Base-by-base conservation (phyloP, 768 basidiomycete genomes). In the Amyloporia xantha region DNA sequence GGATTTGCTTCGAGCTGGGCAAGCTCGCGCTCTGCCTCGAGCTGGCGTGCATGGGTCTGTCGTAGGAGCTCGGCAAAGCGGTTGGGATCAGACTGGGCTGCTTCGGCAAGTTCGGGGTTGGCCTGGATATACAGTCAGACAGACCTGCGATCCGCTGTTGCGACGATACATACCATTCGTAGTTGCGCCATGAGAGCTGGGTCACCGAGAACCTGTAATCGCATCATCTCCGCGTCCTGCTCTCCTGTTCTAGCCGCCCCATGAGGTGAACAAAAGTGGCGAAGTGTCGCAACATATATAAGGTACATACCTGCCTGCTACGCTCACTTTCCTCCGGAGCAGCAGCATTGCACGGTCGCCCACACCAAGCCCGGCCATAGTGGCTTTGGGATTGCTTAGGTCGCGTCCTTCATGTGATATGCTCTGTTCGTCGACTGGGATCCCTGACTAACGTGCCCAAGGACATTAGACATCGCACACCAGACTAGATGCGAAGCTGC, bases 221-320 rank as follows among this genome's bases (percentile, higher is more conserved):
- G 77, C 82, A 92, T 90, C 79, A 84, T 86, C 66, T 98, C 95
- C 24, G 87, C 69, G 56, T 95, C 91, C 53, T 84, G 85, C 56
- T 84, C 79, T n/a, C 78, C 70, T 13, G 79, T 64, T 58, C 90
- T 91, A 55, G 19, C 10, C 9, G 35, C 11, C 5, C 5, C n/a
- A 35, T 7, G n/a, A n/a, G n/a, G n/a, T n/a, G n/a, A n/a, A n/a
- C n/a, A n/a, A n/a, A n/a, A n/a, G n/a, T n/a, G n/a, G n/a, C n/a
- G 26, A 25, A 12, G 21, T 7, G 52, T 17, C 17, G n/a, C 11
- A 54, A 60, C 33, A 27, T 19, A 23, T n/a, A n/a, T n/a, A n/a
- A n/a, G n/a, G 23, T n/a, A 55, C 67, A 38, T 27, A 75, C 74
- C 68, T 63, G 28, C 73, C 75, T n/a, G 70, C 72, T 10, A 71